These are phyloP conservation scores for Periglandula ipomoeae DNA, from an alignment of 2,329 filamentous ascomycete species.

Conservation along the genomic window DNA sequence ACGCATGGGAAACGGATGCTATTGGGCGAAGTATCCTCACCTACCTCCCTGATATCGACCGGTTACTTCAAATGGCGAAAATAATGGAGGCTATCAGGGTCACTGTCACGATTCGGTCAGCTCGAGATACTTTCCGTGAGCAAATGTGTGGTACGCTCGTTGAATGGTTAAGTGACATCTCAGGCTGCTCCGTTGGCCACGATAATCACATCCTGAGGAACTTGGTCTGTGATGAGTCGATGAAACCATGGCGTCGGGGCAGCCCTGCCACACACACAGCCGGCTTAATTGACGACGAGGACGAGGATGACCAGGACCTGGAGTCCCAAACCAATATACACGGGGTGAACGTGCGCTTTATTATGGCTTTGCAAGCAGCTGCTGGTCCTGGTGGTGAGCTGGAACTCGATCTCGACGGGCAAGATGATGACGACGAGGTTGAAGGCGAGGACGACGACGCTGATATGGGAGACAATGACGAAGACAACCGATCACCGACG, in stretches of 20 bases:
- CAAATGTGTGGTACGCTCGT: conserved; percentile 98
- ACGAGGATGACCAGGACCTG: conserved; percentile 39
- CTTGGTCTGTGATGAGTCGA: conserved; percentile 82
- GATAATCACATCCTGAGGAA: conserved; percentile 72
- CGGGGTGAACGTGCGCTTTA: conserved; percentile 26
- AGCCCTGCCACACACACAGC: conserved; percentile 69
- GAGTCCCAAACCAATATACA: conserved; percentile 23
- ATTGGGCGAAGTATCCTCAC: conserved; percentile 79
- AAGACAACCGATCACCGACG: conserved; percentile 24
- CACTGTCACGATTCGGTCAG: conserved; percentile 87
- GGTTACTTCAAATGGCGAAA: conserved; percentile 67
- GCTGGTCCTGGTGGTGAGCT: conserved; percentile 18
- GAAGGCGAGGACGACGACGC: conserved; percentile 53
- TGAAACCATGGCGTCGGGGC: conserved; percentile 78
- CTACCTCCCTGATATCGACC: conserved; percentile 61
- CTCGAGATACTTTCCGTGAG: conserved; percentile 90
- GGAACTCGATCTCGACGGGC: conserved; percentile 21
- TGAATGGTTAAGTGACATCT: conserved; percentile 90
- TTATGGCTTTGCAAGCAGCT: conserved; percentile 27
- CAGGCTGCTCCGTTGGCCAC: conserved; percentile 74
- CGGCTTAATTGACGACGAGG: conserved; percentile 33
- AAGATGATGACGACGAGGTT: conserved; percentile 38
- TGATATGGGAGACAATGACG: conserved; percentile 32
- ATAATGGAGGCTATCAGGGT: conserved; percentile 93
- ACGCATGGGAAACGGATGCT: conserved; percentile 82